Percentiles rank a stretch among this genome's conserved stretches.
Conservation (phyloP, 139 green algal genomes). For the Klebsormidium nitens region DNA sequence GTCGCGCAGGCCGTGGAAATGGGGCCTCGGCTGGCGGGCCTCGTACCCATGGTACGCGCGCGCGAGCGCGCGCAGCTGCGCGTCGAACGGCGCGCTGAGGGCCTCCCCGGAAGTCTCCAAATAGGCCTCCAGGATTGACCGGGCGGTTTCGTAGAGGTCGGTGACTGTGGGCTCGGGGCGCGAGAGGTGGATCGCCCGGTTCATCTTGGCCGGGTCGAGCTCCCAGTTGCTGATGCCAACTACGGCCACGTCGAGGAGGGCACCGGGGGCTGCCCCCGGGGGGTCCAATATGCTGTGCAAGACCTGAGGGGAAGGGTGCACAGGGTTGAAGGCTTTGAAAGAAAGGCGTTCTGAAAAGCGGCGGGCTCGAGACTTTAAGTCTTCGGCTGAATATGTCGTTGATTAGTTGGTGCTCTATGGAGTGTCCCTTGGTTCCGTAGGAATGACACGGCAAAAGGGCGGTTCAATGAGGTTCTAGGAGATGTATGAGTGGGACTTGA, state of each 20-base stretch:
- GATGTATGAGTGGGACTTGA: no score
- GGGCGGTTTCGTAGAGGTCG: slow-evolving; percentile 29
- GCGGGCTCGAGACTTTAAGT: no score
- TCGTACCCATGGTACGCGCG: slow-evolving; percentile 2
- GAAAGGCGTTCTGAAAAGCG: no score
- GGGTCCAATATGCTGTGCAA: slow-evolving; percentile 41
- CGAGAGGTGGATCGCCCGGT: slow-evolving; percentile 38
- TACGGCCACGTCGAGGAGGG: slow-evolving; percentile 35
- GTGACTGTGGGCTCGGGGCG: slow-evolving; percentile 22
- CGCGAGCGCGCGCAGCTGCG: neutral
- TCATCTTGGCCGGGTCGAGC: slow-evolving; percentile 47
- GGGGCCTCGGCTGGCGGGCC: neutral
- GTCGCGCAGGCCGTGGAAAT: slow-evolving; percentile 34
- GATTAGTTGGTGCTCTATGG: no score
- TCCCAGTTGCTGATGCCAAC: slow-evolving; percentile 47
- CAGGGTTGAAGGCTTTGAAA: no score
- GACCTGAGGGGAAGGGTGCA: slow-evolving; percentile 25
- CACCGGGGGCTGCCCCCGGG: slow-evolving; percentile 1
- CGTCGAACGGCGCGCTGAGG: neutral
- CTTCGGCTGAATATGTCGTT: no score
- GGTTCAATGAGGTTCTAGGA: no score
- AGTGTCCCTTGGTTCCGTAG: no score
- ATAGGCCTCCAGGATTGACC: slow-evolving; percentile 7
- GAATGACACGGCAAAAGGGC: no score
- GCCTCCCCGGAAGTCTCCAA: neutral